Conservation (phyloP, 2,329 filamentous ascomycete species). For the Diaporthe ampelina region DNA sequence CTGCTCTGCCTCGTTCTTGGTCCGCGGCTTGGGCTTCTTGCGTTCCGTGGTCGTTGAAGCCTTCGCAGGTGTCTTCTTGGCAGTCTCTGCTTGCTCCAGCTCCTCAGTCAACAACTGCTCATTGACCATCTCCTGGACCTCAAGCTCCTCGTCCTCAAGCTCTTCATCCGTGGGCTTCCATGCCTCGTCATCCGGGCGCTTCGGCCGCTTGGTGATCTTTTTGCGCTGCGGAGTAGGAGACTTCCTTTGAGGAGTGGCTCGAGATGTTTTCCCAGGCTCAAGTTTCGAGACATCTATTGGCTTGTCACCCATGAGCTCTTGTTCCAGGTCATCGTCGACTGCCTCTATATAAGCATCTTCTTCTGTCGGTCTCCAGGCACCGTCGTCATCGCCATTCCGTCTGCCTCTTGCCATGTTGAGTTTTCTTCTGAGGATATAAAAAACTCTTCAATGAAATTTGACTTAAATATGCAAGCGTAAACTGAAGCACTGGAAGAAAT, state of each 20-base stretch:
- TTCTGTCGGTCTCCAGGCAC: constrained; percentile 34
- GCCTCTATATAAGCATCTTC: constrained; percentile 35
- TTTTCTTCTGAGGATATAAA: no score
- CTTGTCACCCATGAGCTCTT: constrained; percentile 24
- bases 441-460: not conserved
- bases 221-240: constrained; percentile 25
- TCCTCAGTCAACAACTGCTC: constrained; percentile 34
- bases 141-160: constrained; percentile 39
- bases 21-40: constrained; percentile 8
- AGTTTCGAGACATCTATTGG: not conserved
- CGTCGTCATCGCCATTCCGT: constrained; percentile 32
- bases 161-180: constrained; percentile 41
- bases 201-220: constrained; percentile 26
- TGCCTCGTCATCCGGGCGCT: constrained; percentile 33
- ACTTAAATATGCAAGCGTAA: no score
- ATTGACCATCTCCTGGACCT: constrained; percentile 40
- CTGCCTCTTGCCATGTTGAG: constrained; percentile 35
- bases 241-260: not conserved
- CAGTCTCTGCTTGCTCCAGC: not conserved
- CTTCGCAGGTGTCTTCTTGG: not conserved
- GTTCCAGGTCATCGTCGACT: constrained; percentile 32
- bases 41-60: not conserved
- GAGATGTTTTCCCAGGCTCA: not conserved
- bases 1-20: constrained; percentile 31
- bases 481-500: no score